Percentiles rank a stretch among this genome's conserved stretches.
Conservation (phyloP, 2,329 filamentous ascomycete genomes). For the Albifimbria verrucaria region DNA sequence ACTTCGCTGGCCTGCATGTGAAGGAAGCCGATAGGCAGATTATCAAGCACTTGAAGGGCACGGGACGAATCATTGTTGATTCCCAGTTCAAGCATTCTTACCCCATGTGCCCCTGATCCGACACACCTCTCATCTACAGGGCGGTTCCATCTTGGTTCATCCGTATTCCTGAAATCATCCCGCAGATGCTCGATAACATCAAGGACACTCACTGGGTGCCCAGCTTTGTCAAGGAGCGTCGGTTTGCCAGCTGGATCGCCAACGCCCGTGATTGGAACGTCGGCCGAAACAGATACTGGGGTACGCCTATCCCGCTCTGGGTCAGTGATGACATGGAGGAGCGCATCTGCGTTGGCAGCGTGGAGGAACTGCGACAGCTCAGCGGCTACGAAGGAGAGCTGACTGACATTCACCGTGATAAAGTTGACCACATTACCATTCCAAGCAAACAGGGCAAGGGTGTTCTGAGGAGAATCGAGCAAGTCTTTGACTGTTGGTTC, state of each 20-base stretch:
- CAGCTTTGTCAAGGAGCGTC: conserved; percentile 82
- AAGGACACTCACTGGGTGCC: conserved; percentile 91
- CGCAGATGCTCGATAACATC: conserved; percentile 86
- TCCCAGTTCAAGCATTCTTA: conserved; percentile 89
- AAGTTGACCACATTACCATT: conserved; percentile 91
- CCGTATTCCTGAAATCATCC: conserved; percentile 77
- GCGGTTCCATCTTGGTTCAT: conserved; percentile 96
- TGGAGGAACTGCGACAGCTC: conserved; percentile 77
- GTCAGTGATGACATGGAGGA: conserved; percentile 87
- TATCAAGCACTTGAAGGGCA: conserved; percentile 79
- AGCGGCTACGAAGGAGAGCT: conserved; percentile 84
- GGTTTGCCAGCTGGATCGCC: conserved; percentile 87
- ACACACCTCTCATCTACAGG: conserved; percentile 88
- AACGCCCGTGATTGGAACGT: conserved; percentile 96
- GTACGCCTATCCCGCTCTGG: conserved; percentile 89
- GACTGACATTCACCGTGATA: conserved; percentile 85
- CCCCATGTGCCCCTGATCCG: conserved; percentile 91
- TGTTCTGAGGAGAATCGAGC: conserved; percentile 72
- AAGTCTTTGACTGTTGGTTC: conserved; percentile 97
- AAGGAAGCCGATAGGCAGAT: conserved; percentile 92
- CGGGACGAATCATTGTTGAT: conserved; percentile 75
- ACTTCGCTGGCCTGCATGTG: conserved; percentile 85
- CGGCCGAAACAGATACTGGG: conserved; percentile 92
- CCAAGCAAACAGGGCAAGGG: conserved; percentile 87
- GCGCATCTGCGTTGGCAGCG: conserved; percentile 79